phyloP scores from a whole-genome alignment of 768 basidiomycete species.

The Suillus brevipes region DNA sequence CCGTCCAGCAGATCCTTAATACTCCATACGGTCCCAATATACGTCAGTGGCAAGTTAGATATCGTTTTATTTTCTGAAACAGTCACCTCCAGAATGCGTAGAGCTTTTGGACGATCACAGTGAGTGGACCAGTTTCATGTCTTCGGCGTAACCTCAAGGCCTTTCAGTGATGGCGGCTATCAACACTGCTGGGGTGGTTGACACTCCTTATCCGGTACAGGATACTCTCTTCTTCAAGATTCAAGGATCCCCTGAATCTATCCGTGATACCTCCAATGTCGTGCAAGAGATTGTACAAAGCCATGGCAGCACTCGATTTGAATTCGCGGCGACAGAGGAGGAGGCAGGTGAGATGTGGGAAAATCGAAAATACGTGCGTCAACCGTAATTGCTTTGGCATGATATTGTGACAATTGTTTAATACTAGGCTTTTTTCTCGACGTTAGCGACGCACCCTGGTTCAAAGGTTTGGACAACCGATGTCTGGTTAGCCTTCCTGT shows the following conservation, averaged over 20 bases:
- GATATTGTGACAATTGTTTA: neutral
- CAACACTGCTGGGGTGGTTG: slow-evolving; percentile 62
- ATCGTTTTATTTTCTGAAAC: slow-evolving; percentile 2
- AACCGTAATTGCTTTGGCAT: neutral
- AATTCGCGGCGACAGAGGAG: slow-evolving; percentile 71
- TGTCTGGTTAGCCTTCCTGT: slow-evolving; percentile 61
- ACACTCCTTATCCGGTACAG: slow-evolving; percentile 60
- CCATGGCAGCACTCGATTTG: slow-evolving; percentile 67
- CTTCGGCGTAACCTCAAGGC: neutral
- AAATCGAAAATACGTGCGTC: slow-evolving; percentile 70
- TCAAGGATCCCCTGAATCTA: slow-evolving; percentile 67
- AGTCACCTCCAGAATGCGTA: slow-evolving; percentile 63
- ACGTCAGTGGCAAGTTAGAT: slow-evolving; percentile 47
- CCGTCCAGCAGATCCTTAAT: slow-evolving; percentile 79
- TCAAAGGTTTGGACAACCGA: slow-evolving; percentile 82
- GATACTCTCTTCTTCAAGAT: slow-evolving; percentile 93
- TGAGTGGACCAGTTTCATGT: slow-evolving; percentile 28
- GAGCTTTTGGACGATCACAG: slow-evolving; percentile 82
- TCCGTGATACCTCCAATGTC: slow-evolving; percentile 56
- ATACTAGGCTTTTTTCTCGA: slow-evolving; percentile 55
- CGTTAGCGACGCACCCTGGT: slow-evolving; percentile 63
- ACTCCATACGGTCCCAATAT: slow-evolving; percentile 68
- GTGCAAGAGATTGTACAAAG: slow-evolving; percentile 63
- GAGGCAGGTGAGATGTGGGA: slow-evolving; percentile 82
- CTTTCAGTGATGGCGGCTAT: slow-evolving; percentile 73